Evolutionary conservation across 495 filamentous ascomycete genomes (phyloP).

Genomic region (Penicillium coffeae): DNA sequence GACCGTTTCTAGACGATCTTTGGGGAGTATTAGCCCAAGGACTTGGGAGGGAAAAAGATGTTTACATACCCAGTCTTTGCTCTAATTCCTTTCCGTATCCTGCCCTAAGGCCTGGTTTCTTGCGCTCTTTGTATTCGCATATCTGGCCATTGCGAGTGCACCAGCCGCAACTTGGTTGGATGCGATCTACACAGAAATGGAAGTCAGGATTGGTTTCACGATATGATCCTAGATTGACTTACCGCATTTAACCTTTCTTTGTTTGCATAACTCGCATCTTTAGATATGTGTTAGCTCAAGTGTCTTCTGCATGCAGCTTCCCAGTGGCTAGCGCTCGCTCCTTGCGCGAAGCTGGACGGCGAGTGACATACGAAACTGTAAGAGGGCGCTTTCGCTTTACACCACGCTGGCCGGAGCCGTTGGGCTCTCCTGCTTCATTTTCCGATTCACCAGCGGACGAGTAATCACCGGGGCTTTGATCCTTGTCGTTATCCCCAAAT

Average conservation of each 20-base stretch:
- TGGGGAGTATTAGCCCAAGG: slow-evolving; percentile 2
- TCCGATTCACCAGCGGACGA: slow-evolving; percentile 39
- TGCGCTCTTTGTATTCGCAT: slow-evolving; percentile 82
- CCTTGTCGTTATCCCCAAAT: slow-evolving; percentile 22
- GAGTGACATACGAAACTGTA: slow-evolving; percentile 40
- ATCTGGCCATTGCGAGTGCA: slow-evolving; percentile 71
- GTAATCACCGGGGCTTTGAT: slow-evolving; percentile 37
- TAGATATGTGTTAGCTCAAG: slow-evolving; percentile 18
- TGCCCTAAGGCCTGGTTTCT: slow-evolving; percentile 78
- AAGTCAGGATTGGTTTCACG: not conserved
- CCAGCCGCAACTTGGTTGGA: slow-evolving; percentile 85
- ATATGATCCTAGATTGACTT: slow-evolving; percentile 6
- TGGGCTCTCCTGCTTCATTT: slow-evolving; percentile 27
- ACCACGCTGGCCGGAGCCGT: slow-evolving; percentile 28
- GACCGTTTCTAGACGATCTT: slow-evolving; percentile 48
- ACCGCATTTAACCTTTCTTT: slow-evolving; percentile 79
- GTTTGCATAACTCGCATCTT: slow-evolving; percentile 79
- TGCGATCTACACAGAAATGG: slow-evolving; percentile 51
- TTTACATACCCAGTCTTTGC: slow-evolving; percentile 59
- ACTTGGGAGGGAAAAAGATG: too few relatives aligned
- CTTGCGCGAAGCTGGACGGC: not conserved
- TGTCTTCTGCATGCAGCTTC: not conserved
- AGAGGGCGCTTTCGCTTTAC: slow-evolving; percentile 45
- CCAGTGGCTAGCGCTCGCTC: not conserved
- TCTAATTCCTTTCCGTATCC: slow-evolving; percentile 88